These are phyloP conservation scores for Heritiera fomes DNA, from an alignment of 345 rosid genomes.

Conservation along the genomic window DNA sequence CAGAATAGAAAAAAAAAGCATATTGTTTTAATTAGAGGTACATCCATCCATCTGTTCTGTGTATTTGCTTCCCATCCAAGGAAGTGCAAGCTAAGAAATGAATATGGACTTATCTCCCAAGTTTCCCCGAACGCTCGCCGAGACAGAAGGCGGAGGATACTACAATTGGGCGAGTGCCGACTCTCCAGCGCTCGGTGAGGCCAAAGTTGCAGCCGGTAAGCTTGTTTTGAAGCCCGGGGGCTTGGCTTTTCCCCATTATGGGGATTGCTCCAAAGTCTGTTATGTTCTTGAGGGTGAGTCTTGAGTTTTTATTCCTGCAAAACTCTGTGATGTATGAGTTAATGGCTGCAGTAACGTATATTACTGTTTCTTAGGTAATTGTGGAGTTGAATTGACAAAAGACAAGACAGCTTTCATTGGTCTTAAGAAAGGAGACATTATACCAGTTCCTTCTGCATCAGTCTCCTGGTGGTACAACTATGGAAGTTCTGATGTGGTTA, in stretches of 20 bases:
- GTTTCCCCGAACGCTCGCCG: slow-evolving; percentile 19
- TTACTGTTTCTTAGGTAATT: slow-evolving; percentile 16
- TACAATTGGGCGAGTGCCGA: slow-evolving; percentile 34
- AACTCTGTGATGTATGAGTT: too few species aligned
- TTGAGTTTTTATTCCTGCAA: neutral
- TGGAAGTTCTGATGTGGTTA: slow-evolving; percentile 26
- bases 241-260: slow-evolving; percentile 40
- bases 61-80: neutral
- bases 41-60: neutral
- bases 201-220: slow-evolving; percentile 35
- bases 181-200: slow-evolving; percentile 22
- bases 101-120: slow-evolving; percentile 33
- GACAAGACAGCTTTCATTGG: slow-evolving; percentile 20
- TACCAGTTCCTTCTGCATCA: slow-evolving; percentile 30
- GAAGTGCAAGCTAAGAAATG: slow-evolving; percentile 14
- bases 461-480: slow-evolving; percentile 46
- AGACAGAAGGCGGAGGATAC: slow-evolving; percentile 41
- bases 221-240: slow-evolving; percentile 33
- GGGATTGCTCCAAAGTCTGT: slow-evolving; percentile 40
- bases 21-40: too few species aligned
- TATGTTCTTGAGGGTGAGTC: slow-evolving; percentile 38
- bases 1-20: too few species aligned
- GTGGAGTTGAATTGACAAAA: slow-evolving; percentile 34
- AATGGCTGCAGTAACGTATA: too few species aligned
- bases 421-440: slow-evolving; percentile 31